phyloP scores from a whole-genome alignment of 768 basidiomycete genomes.

The Nidula microcarpa region DNA sequence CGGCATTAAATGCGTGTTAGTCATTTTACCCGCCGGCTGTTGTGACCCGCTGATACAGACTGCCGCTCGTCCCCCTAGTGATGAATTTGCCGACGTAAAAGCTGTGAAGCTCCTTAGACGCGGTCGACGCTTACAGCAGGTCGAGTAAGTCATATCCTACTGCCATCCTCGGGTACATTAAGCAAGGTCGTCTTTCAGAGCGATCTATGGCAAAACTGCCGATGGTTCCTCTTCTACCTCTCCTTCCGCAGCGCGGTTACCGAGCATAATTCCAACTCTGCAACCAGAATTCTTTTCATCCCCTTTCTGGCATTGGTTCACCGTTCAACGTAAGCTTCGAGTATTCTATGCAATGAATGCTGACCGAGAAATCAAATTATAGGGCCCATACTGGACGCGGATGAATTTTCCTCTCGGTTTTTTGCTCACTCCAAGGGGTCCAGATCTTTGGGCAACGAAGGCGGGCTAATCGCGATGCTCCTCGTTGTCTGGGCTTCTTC shows the following conservation, averaged over 20 bases:
- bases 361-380: conserved; percentile 8
- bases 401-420: conserved; percentile 76
- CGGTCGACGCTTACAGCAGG: conserved; percentile 78
- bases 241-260: conserved; percentile 34
- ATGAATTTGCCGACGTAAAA: conserved; percentile 90
- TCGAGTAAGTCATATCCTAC: conserved; percentile 54
- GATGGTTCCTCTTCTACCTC: conserved; percentile 28
- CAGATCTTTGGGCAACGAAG: conserved; percentile 65
- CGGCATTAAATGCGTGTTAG: conserved; percentile 90
- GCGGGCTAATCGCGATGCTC: conserved; percentile 72
- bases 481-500: conserved; percentile 88
- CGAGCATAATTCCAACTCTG: conserved; percentile 66
- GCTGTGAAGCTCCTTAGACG: conserved; percentile 82
- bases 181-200: conserved; percentile 35
- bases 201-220: conserved; percentile 72
- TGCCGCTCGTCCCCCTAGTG: conserved; percentile 41
- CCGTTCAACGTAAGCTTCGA: conserved; percentile 67
- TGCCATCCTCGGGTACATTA: conserved; percentile 5
- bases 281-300: conserved; percentile 79
- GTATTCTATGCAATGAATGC: conserved; percentile 2
- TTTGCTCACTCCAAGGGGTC: conserved; percentile 60
- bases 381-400: conserved; percentile 86
- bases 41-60: conserved; percentile 1
- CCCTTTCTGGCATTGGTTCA: conserved; percentile 81
- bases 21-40: conserved; percentile 11